Evolutionary conservation across 2,329 filamentous ascomycete genomes (phyloP).

Genomic region (Microdochium bolleyi): DNA sequence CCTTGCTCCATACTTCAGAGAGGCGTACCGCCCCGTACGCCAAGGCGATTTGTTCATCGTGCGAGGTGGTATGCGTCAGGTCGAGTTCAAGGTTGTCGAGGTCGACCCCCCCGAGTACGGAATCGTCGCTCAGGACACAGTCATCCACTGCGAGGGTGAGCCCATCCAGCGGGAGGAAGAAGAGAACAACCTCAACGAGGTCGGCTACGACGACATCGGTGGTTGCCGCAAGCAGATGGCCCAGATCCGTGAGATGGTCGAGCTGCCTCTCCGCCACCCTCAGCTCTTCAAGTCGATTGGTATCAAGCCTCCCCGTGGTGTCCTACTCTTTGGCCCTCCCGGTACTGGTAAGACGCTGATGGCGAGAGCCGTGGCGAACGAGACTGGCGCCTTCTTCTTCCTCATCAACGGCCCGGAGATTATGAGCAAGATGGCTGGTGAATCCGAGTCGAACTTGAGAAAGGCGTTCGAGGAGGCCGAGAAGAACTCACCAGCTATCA

Average conservation of each 20-base stretch:
- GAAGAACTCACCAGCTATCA: constrained; percentile 98
- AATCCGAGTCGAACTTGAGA: constrained; percentile 94
- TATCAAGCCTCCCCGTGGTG: constrained; percentile 98
- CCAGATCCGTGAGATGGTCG: constrained; percentile 97
- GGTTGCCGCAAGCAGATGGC: constrained; percentile 99
- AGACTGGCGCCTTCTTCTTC: constrained; percentile 99
- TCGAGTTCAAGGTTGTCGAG: constrained; percentile 99
- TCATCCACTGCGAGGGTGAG: constrained; percentile 98
- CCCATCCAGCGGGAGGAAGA: constrained; percentile 95
- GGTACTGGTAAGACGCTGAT: constrained; percentile 99
- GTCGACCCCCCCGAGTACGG: constrained; percentile 97
- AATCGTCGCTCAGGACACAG: constrained; percentile 96
- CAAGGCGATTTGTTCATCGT: constrained; percentile 98
- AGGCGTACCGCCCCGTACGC: constrained; percentile 94
- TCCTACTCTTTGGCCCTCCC: constrained; percentile 90
- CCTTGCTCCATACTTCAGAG: constrained; percentile 98
- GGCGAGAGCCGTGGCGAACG: constrained; percentile 97
- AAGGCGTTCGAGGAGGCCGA: constrained; percentile 99
- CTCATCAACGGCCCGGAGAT: constrained; percentile 98
- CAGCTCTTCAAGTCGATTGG: constrained; percentile 99
- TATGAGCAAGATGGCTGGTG: constrained; percentile 99
- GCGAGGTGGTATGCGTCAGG: constrained; percentile 95
- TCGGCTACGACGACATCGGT: constrained; percentile 98
- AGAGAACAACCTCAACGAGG: constrained; percentile 98
- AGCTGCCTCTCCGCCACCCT: constrained; percentile 91